Conservation (phyloP, 495 filamentous ascomycete species). For the Sporormia fimetaria region DNA sequence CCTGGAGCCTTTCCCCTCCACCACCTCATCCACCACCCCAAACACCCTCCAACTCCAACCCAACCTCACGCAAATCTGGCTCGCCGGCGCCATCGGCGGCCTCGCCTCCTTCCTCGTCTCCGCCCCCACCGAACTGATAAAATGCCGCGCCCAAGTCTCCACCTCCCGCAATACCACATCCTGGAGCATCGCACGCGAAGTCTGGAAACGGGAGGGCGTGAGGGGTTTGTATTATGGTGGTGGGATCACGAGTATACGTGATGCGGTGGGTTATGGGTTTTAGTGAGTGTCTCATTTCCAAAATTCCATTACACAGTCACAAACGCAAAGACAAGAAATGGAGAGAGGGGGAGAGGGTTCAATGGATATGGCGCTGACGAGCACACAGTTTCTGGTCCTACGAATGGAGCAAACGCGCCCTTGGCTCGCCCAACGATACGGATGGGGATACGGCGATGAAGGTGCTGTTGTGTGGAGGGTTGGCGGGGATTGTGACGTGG, state of each 20-base stretch:
- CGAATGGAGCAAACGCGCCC: slow-evolving; percentile 52
- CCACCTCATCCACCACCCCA: slow-evolving; percentile 25
- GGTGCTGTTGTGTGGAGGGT: slow-evolving; percentile 66
- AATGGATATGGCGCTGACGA: neutral
- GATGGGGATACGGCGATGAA: slow-evolving; percentile 44
- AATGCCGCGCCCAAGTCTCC: slow-evolving; percentile 64
- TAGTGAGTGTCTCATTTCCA: slow-evolving; percentile 52
- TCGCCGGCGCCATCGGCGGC: slow-evolving; percentile 66
- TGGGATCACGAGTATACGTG: slow-evolving; percentile 62
- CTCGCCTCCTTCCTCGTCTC: slow-evolving; percentile 71
- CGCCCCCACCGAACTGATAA: slow-evolving; percentile 77
- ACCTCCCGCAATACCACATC: slow-evolving; percentile 33
- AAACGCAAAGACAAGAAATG: no score
- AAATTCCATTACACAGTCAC: slow-evolving; percentile 5
- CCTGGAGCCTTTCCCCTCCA: no score
- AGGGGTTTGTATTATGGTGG: slow-evolving; percentile 69
- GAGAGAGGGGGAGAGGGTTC: no score
- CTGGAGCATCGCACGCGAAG: slow-evolving; percentile 50
- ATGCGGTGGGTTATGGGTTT: slow-evolving; percentile 83
- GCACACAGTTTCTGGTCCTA: slow-evolving; percentile 75
- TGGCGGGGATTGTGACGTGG: slow-evolving; percentile 80
- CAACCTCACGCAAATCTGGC: slow-evolving; percentile 49
- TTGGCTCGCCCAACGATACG: slow-evolving; percentile 34
- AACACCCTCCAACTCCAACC: no score
- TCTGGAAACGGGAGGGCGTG: slow-evolving; percentile 50